These are phyloP conservation scores for Hyaloperonospora arabidopsidis DNA, from an alignment of 352 stramenopile genomes.

Conservation along the genomic window DNA sequence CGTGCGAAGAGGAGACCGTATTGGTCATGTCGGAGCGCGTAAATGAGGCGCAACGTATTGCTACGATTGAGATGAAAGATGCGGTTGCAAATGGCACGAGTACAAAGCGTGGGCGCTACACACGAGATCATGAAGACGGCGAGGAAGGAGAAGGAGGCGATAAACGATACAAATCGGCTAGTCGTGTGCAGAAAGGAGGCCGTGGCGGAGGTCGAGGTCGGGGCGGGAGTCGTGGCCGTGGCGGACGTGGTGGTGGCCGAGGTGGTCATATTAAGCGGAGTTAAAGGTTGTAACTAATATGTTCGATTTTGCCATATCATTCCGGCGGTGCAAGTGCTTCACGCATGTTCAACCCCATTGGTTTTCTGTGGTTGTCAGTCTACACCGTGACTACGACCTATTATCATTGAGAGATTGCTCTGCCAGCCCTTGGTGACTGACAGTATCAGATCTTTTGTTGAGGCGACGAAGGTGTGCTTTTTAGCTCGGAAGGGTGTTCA, in stretches of 20 bases:
- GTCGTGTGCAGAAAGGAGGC: constrained; percentile 43
- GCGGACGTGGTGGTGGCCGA: constrained; percentile 19
- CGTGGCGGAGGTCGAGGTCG: constrained; percentile 25
- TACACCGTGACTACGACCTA: not conserved
- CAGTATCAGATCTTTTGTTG: constrained; percentile 47
- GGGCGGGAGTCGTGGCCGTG: constrained; percentile 20
- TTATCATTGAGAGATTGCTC: constrained; percentile 49
- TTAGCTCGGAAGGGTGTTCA: constrained; percentile 92
- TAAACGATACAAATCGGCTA: constrained; percentile 75
- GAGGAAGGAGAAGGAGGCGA: constrained; percentile 33
- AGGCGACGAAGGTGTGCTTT: constrained; percentile 50
- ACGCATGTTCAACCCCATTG: constrained; percentile 6
- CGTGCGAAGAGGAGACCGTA: constrained; percentile 92
- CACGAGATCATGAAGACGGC: constrained; percentile 41
- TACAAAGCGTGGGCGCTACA: constrained; percentile 53
- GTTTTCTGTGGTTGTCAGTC: constrained; percentile 1
- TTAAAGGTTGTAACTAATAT: constrained; percentile 29
- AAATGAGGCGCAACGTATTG: constrained; percentile 95
- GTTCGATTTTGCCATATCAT: constrained; percentile 26
- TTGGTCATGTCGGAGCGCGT: constrained; percentile 95
- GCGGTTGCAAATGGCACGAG: constrained; percentile 44
- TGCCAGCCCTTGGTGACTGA: constrained; percentile 42
- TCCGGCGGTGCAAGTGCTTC: constrained; percentile 4
- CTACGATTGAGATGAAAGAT: constrained; percentile 86
- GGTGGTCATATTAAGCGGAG: constrained; percentile 18